Evolutionary conservation across 164 flowering plant genomes (phyloP).

Genomic region (Litsea cubeba): DNA sequence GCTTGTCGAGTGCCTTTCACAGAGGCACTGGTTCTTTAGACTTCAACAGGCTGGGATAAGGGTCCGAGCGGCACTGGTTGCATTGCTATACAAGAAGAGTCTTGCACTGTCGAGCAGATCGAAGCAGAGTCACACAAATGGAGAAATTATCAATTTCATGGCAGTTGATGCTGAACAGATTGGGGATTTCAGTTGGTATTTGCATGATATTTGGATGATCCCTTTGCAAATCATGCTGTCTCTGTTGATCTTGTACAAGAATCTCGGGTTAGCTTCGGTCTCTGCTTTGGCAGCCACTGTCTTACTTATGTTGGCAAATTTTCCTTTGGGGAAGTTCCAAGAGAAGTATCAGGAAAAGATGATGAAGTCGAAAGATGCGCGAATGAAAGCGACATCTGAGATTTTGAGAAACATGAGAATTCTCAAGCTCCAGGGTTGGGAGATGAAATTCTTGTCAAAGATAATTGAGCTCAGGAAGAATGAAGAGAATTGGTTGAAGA

Average conservation of each 20-base stretch:
- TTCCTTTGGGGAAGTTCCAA: slow-evolving; percentile 47
- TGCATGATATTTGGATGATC: slow-evolving; percentile 72
- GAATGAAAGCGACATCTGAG: slow-evolving; percentile 73
- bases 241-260: slow-evolving; percentile 50
- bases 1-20: slow-evolving; percentile 52
- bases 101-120: slow-evolving; percentile 58
- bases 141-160: slow-evolving; percentile 76
- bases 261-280: slow-evolving; percentile 56
- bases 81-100: slow-evolving; percentile 50
- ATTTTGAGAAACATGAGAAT: slow-evolving; percentile 73
- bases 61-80: slow-evolving; percentile 41
- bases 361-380: slow-evolving; percentile 63
- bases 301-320: slow-evolving; percentile 48
- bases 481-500: slow-evolving; percentile 64
- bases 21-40: slow-evolving; percentile 60
- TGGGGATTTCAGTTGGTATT: slow-evolving; percentile 48
- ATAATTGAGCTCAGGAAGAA: slow-evolving; percentile 42
- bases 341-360: slow-evolving; percentile 49
- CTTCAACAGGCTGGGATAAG: slow-evolving; percentile 42
- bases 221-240: slow-evolving; percentile 51
- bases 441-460: slow-evolving; percentile 62
- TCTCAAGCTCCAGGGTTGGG: slow-evolving; percentile 82
- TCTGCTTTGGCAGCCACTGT: slow-evolving; percentile 50
- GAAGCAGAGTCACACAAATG: slow-evolving; percentile 54
- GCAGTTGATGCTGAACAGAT: slow-evolving; percentile 68